A percentile compares a stretch with the other conserved stretches of the same genome.
phyloP scores from a whole-genome alignment of 176 grass and related monocot genomes.

The Microstegium vimineum region DNA sequence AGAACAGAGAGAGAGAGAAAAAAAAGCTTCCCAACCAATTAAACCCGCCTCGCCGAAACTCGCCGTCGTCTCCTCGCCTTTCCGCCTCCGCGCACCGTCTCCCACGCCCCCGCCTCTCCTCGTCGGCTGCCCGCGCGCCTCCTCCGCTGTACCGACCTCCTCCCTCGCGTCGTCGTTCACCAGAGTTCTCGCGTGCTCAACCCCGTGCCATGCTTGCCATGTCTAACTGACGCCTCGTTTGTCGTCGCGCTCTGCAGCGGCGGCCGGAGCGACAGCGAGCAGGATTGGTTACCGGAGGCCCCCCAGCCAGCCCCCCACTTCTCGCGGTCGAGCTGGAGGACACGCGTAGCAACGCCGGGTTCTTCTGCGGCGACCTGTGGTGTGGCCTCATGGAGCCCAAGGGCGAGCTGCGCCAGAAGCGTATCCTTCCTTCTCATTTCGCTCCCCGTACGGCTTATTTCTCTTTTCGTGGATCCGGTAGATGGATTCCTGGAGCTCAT shows the following conservation, averaged over 20 bases:
- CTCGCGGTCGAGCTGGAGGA: constrained; percentile 77
- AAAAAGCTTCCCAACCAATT: background rate
- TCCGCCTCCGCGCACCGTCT: background rate
- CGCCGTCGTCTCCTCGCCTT: background rate
- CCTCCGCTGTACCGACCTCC: background rate
- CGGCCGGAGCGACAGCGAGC: constrained; percentile 41
- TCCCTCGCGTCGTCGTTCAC: background rate
- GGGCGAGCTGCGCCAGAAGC: constrained; percentile 42
- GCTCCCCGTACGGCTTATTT: background rate
- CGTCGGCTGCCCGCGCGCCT: background rate
- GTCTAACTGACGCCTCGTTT: background rate
- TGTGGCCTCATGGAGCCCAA: constrained; percentile 85
- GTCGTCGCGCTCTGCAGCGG: constrained; percentile 19
- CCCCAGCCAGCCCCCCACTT: background rate
- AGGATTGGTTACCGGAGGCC: constrained; percentile 22
- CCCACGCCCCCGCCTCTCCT: background rate
- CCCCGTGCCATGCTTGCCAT: background rate
- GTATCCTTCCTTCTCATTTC: constrained; percentile 51
- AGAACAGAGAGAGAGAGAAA: background rate
- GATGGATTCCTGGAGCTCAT: background rate
- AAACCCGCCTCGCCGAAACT: background rate
- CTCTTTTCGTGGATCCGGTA: constrained; percentile 5
- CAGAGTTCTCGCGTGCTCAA: background rate
- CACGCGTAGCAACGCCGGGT: constrained; percentile 43
- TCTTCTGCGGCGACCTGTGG: constrained; percentile 90